Evolutionary conservation across 345 rosid genomes (phyloP).

Genomic region (Eucalyptus sp.): DNA sequence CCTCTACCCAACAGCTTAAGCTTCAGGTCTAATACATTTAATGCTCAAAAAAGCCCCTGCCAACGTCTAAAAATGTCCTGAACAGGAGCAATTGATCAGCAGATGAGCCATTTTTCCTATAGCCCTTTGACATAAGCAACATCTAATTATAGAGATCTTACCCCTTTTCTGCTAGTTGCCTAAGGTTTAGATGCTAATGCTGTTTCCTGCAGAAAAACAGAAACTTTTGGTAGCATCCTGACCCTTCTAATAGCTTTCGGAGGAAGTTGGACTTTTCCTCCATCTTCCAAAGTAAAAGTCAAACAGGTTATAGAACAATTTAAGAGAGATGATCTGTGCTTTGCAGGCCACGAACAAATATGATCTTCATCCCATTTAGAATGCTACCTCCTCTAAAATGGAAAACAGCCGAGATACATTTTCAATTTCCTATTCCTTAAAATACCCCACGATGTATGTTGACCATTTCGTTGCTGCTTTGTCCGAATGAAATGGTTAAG

Average conservation of each 20-base stretch:
- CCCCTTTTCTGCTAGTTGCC: neutral
- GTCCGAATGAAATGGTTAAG: neutral
- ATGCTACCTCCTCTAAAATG: neutral
- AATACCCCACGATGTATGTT: neutral
- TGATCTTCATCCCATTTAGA: neutral
- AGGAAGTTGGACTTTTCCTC: neutral
- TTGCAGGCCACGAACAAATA: neutral
- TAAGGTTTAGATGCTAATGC: neutral
- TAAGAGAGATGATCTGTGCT: neutral
- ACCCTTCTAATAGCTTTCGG: neutral
- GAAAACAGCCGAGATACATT: neutral
- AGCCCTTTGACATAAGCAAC: neutral
- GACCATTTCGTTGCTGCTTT: neutral
- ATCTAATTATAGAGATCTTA: neutral
- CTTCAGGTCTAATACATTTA: neutral
- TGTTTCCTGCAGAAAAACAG: neutral
- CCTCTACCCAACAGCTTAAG: neutral
- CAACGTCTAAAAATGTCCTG: neutral
- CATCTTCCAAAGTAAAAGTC: neutral
- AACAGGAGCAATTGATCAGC: neutral
- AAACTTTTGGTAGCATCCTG: neutral
- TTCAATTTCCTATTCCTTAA: neutral
- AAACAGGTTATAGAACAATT: neutral
- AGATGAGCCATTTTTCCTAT: neutral
- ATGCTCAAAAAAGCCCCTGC: neutral